phyloP scores from a whole-genome alignment of 768 basidiomycete genomes.

The Amanita phalloides region DNA sequence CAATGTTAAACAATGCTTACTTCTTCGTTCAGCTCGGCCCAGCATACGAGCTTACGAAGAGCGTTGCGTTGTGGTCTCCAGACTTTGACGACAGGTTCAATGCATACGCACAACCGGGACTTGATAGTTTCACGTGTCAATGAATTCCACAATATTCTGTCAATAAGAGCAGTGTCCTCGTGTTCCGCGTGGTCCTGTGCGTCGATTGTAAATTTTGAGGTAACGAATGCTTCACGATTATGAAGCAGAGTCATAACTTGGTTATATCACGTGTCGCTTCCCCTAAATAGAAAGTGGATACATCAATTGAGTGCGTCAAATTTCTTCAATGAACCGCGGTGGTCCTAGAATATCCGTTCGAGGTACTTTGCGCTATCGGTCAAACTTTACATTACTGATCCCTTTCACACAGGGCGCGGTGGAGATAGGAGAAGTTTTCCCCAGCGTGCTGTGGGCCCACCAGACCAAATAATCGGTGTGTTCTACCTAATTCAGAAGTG shows the following conservation, averaged over 20 bases:
- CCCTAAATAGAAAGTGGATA: too few relatives aligned
- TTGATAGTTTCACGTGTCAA: constrained; percentile 8
- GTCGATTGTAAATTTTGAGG: neutral
- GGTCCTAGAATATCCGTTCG: constrained; percentile 17
- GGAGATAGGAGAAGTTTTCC: constrained; percentile 12
- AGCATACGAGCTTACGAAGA: constrained; percentile 7
- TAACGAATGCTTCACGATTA: neutral
- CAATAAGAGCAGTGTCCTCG: constrained; percentile 14
- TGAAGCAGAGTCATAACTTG: constrained; percentile 1
- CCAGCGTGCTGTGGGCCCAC: constrained; percentile 68
- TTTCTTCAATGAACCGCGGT: neutral
- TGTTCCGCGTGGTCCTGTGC: neutral
- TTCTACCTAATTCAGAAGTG: constrained; percentile 5
- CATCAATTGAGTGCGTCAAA: too few relatives aligned
- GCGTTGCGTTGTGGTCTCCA: neutral
- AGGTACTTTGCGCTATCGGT: constrained; percentile 16
- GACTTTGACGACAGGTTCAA: neutral
- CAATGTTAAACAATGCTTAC: constrained; percentile 16
- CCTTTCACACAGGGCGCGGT: constrained; percentile 26
- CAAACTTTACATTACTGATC: neutral
- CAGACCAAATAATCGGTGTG: constrained; percentile 67
- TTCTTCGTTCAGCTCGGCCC: constrained; percentile 15
- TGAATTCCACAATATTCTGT: constrained; percentile 17
- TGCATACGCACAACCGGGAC: constrained; percentile 4
- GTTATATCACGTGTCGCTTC: neutral